Percentiles rank a stretch among this genome's conserved stretches.
Evolutionary conservation across 2,329 filamentous ascomycete species (phyloP).

Genomic region (Didymella exigua): DNA sequence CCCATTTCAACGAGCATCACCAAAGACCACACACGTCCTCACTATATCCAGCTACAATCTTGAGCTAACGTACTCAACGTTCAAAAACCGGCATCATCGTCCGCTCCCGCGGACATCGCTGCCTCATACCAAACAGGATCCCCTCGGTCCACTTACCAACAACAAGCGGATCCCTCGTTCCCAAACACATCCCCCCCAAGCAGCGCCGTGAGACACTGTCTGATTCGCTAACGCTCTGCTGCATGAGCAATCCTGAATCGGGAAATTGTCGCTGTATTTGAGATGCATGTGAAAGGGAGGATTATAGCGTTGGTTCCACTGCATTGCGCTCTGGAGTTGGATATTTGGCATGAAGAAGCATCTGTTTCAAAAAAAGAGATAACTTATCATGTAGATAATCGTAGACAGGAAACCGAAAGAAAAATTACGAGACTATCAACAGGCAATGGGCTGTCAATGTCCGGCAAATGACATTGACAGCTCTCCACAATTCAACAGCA

Average conservation of each 20-base stretch:
- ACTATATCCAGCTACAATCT: neutral
- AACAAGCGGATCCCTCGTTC: neutral
- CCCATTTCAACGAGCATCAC: too few relatives aligned
- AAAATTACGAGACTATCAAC: neutral
- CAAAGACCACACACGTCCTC: neutral
- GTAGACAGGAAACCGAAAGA: neutral
- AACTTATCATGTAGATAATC: neutral
- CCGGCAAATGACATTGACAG: neutral
- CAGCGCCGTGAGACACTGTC: neutral
- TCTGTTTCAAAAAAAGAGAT: neutral
- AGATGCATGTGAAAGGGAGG: neutral
- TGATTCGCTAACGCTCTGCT: neutral
- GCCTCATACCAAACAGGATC: neutral
- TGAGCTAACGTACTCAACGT: neutral
- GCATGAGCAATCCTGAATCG: neutral
- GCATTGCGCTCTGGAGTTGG: neutral
- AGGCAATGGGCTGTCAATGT: neutral
- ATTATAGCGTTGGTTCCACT: neutral
- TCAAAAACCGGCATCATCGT: neutral
- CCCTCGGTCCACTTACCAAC: neutral
- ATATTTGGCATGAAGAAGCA: neutral
- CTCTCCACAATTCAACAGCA: neutral
- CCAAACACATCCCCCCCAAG: too few relatives aligned
- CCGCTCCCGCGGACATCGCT: neutral
- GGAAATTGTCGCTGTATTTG: neutral